Percentiles rank a stretch among this genome's conserved stretches.
These are phyloP conservation scores for Cordyceps cicadae DNA, from an alignment of 2,329 filamentous ascomycete species.

Conservation along the genomic window DNA sequence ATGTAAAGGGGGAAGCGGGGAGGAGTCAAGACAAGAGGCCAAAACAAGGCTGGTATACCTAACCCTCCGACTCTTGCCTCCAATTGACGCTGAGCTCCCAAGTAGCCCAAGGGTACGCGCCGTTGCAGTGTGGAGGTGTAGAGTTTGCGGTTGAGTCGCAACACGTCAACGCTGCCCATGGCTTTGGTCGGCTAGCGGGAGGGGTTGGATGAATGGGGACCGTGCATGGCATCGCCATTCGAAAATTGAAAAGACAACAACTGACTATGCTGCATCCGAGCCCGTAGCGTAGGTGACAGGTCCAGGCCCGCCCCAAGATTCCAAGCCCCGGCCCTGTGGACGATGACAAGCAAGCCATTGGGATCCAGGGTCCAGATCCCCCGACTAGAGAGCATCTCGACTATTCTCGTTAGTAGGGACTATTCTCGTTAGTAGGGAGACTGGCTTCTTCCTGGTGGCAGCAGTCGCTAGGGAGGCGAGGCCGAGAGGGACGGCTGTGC, in stretches of 20 bases:
- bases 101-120: background rate
- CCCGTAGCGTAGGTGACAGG: background rate
- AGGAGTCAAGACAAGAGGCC: background rate
- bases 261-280: background rate
- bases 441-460: background rate
- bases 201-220: background rate
- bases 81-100: background rate
- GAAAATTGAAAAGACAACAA: background rate
- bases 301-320: background rate
- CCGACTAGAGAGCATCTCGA: background rate
- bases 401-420: too few relatives aligned
- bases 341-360: background rate
- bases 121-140: background rate
- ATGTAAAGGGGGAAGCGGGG: background rate
- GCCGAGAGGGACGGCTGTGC: too few relatives aligned
- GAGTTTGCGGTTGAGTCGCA: background rate
- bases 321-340: background rate
- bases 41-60: background rate
- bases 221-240: background rate
- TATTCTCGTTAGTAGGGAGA: background rate
- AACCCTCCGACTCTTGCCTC: background rate
- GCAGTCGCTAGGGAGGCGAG: background rate
- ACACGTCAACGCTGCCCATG: background rate
- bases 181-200: background rate
- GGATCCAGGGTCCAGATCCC: constrained; percentile 1